Percentiles rank a stretch among this genome's conserved stretches.
These are phyloP conservation scores for Gracilaria gracilis DNA, from an alignment of 23 red algal genomes.

Conservation along the genomic window DNA sequence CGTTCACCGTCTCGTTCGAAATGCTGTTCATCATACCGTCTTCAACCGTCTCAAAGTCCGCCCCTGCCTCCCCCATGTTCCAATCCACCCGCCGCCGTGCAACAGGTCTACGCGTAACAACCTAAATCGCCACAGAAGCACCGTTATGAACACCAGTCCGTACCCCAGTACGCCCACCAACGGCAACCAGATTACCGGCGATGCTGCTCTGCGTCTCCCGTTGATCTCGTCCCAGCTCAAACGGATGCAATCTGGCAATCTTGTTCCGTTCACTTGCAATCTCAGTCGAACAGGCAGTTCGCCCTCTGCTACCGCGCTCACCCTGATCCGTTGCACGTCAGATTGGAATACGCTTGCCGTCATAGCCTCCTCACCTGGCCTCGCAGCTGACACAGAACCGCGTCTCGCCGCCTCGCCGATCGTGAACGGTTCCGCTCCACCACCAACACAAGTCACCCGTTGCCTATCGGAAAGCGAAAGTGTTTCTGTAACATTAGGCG, in stretches of 20 bases:
- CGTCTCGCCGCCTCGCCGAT: not conserved
- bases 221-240: not conserved
- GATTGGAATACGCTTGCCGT: not conserved
- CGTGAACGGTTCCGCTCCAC: too few species aligned
- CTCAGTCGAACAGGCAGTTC: not conserved
- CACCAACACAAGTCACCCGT: not conserved
- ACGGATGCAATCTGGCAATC: not conserved
- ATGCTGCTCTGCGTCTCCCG: not conserved
- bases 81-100: too few species aligned
- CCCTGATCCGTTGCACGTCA: not conserved
- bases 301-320: constrained; percentile 8
- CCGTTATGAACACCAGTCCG: not conserved
- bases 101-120: too few species aligned
- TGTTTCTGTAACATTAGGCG: not conserved
- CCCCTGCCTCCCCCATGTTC: too few species aligned
- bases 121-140: not conserved
- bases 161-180: not conserved
- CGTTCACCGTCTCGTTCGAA: not conserved
- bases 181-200: not conserved
- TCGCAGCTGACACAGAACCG: too few species aligned
- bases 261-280: not conserved
- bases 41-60: too few species aligned
- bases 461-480: not conserved
- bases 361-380: not conserved
- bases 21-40: too few species aligned